Conservation (phyloP, 257 asterid genomes). For the Gardenia jasminoides region DNA sequence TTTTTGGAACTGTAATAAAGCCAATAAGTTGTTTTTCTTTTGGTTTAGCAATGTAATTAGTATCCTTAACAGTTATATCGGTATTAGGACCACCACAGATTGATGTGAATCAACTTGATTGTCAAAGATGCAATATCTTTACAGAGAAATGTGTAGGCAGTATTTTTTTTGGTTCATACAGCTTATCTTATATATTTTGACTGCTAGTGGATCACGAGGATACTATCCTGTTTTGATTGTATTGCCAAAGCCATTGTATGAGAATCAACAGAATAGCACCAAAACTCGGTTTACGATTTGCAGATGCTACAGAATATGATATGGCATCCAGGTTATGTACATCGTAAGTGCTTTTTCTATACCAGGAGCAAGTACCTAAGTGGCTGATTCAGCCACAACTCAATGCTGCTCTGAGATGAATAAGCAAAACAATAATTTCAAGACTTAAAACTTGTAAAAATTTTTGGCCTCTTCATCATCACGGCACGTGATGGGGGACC, state of each 20-base stretch:
- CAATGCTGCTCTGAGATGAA: slow-evolving; percentile 11
- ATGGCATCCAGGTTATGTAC: slow-evolving; percentile 8
- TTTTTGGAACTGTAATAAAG: neutral
- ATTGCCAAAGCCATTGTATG: slow-evolving; percentile 23
- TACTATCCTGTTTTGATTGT: slow-evolving; percentile 21
- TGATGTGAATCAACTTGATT: slow-evolving; percentile 11
- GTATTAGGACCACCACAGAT: neutral
- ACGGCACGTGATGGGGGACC: slow-evolving; percentile 56
- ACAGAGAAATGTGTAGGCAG: slow-evolving; percentile 12
- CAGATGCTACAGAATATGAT: slow-evolving; percentile 18
- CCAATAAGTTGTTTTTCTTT: neutral
- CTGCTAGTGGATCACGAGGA: neutral
- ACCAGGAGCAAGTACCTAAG: slow-evolving; percentile 18
- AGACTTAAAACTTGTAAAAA: slow-evolving; percentile 10
- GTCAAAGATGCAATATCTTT: slow-evolving; percentile 7
- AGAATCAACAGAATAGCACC: slow-evolving; percentile 30
- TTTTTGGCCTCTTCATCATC: slow-evolving; percentile 15
- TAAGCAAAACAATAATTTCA: slow-evolving; percentile 14
- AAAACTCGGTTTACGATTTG: slow-evolving; percentile 26
- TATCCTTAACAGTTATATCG: neutral
- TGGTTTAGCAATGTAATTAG: neutral
- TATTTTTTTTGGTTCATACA: neutral
- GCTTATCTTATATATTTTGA: neutral
- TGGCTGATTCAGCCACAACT: slow-evolving; percentile 6
- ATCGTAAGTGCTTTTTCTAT: neutral